Evolutionary conservation across 352 stramenopile genomes (phyloP), one percentile per base, ranked within the genome.

Genomic region (Pythium angustatum): DNA sequence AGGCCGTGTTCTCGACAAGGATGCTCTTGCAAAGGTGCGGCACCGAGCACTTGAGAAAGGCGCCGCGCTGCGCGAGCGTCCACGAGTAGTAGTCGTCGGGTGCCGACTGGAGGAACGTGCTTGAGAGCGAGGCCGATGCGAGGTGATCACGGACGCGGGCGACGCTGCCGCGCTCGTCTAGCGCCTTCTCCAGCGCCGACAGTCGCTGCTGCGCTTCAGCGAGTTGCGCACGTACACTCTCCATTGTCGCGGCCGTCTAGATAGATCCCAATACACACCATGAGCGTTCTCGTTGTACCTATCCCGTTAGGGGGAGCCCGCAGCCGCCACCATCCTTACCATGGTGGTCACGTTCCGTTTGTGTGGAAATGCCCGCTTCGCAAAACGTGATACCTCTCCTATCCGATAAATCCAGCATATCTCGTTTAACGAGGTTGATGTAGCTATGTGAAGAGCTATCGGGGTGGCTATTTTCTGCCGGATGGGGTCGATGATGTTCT

Each of bases 1-100:
- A 94, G 56, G 84, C 75, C 50, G 84, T 87, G 71, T 96, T 96
- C 63, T 96, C 85, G 30, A 96, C 84, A 57, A 96, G 83, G 60
- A 96, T 96, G 62, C 83, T 95, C 72, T 96, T 96, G 73, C 88
- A 96, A 30, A 96, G 68, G 53, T 96, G 88, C 40, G 77, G 71
- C 26, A 83, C 71, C 14, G 67, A 60, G 62, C 84, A 93, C 15
- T 81, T 63, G 22, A 96, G 68, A 43, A 93, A 78, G 38, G 71
- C 61, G n/a, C 76, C 85, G 57, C 85, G 73, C 41, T 91, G 79
- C 12, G 56, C 52, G 10, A 95, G 70, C 34, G 66, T 72, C 86
- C 86, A 95, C 62, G 76, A 68, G 71, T 95, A 93, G 66, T 95
- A 95, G 52, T 89, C 77, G 19, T 53, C 65, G 0, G 86, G 83